Evolutionary conservation across 2,329 filamentous ascomycete genomes (phyloP), one percentile per base, ranked within the genome.

Genomic region (Aureobasidium sp.): DNA sequence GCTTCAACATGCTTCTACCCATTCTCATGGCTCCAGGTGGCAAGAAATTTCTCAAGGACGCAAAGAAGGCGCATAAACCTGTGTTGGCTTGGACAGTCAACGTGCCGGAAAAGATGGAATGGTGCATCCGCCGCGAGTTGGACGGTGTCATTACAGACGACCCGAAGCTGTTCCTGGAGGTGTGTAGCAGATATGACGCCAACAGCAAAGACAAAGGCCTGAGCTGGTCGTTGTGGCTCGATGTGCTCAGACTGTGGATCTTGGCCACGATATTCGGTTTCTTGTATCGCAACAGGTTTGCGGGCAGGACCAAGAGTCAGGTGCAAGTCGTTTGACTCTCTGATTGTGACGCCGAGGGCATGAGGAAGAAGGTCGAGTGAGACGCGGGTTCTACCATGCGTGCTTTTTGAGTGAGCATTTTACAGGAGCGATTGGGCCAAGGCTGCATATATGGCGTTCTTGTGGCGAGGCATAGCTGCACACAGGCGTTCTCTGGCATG

Each of bases 11-110:
- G 67, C 71, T 86, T 41, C 82, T 86, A 57, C 75, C 77, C 54
- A 71, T 81, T 17, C 76, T 95, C 47, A 78, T 88, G 55, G 82
- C 85, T 1, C 83, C 83, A 0, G 72, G 80, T 30, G 90, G 90
- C 6, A 65, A 68, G 8, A 70, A 72, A 10, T 93, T 96, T 70
- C 69, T 90, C 14, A 73, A 74, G 11, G 38, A 56, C 10, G 47
- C 47, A 17, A 48, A 54, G 14, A 62, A 64, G 2, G 61, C 61
- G 7, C 78, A 84, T 52, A 77, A 85, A 19, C 77, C 79, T 3
- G 72, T 96, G 4, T 84, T 85, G 61, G 79, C 82, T 0, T 97
- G 91, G 91, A 96, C 90, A 0, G 86, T 95, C 47, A 95, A 97
- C 65, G 79, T 85, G 12, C 78, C 80, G 57, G 74, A 76, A 45